A percentile compares a stretch with the other conserved stretches of the same genome.
These are phyloP conservation scores for Yamadazyma atmosphaerica DNA, from an alignment of 1,139 yeast species.

Conservation along the genomic window DNA sequence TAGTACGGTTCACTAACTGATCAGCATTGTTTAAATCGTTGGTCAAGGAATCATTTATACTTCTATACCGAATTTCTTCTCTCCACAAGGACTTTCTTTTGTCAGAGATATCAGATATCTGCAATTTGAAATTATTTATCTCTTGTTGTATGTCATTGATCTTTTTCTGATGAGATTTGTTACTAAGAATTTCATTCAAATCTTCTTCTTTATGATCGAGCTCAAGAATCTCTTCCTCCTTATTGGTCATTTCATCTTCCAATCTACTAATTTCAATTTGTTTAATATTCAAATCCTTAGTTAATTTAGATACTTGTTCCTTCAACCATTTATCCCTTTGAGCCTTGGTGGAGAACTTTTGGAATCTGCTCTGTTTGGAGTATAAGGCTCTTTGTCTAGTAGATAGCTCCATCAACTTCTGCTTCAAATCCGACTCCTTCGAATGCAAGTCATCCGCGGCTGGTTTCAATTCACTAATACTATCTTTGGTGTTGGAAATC, in stretches of 20 bases:
- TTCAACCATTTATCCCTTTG: slow-evolving; percentile 75
- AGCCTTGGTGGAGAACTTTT: slow-evolving; percentile 52
- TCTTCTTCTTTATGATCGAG: slow-evolving; percentile 41
- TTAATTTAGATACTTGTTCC: slow-evolving; percentile 25
- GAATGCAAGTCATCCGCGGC: slow-evolving; percentile 36
- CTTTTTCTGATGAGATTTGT: slow-evolving; percentile 19
- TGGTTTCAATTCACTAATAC: slow-evolving; percentile 38
- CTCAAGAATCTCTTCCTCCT: slow-evolving; percentile 20
- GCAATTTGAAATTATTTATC: slow-evolving; percentile 37
- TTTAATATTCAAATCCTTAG: slow-evolving; percentile 18
- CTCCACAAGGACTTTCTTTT: slow-evolving; percentile 77
- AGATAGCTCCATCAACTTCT: slow-evolving; percentile 43
- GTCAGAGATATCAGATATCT: slow-evolving; percentile 55
- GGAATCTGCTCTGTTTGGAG: slow-evolving; percentile 72
- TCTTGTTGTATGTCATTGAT: slow-evolving; percentile 30
- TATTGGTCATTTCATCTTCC: slow-evolving; percentile 19
- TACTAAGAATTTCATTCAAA: slow-evolving; percentile 32
- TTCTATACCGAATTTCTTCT: slow-evolving; percentile 64
- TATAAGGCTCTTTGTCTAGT: slow-evolving; percentile 64
- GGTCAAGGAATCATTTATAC: slow-evolving; percentile 54
- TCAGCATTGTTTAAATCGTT: slow-evolving; percentile 60
- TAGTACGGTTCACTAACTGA: slow-evolving; percentile 63
- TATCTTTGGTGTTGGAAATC: slow-evolving; percentile 22
- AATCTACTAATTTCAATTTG: slow-evolving; percentile 25
- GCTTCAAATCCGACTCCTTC: slow-evolving; percentile 43